Evolutionary conservation across 2,329 filamentous ascomycete species (phyloP), one percentile per base, ranked within the genome.

Genomic region (Phyllosticta citrichinensis): DNA sequence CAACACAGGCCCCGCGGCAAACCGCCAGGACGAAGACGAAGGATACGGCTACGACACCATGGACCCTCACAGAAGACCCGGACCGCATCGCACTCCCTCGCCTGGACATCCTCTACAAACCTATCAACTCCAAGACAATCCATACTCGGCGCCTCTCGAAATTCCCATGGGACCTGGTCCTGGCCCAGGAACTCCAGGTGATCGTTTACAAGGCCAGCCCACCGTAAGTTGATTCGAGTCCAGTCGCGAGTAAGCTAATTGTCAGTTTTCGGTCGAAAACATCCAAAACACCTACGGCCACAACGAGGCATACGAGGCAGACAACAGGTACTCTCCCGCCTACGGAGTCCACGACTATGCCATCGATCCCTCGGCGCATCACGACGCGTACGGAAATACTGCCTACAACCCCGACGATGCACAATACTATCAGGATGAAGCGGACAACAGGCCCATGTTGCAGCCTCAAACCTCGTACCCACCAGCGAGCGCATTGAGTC

Each of bases 321-420:
- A 77, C 63, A 75, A 75, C 63, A 62, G 64, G 47, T 76, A 77
- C 64, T 74, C 78, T 61, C 77, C 78, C 56, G 70, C 56, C 11
- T 62, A 75, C 56, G 25, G 19, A 8, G 27, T 54, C 73, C 79
- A 63, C 81, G 74, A 75, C 58, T 74, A 79, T 63, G 79, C 80
- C 62, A 76, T 96, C 63, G 86, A 91, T 69, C 91, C 93, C 10
- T 87, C 95, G 72, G 86, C 87, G 62, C 91, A 96, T 69, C 90
- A 94, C 71, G 90, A 96, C 74, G 83, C 85, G 60, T 96, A 96
- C 77, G 93, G 88, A 73, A 89, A 87, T 67, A 85, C 88, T 66
- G 87, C 90, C 1, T 96, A 96, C 73, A 83, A 91, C 65, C 88
- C 90, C 22, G 80, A 81, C 62, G 82, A 83, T 24, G 33, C 50